Base-by-base conservation (phyloP, 371 early-diverging fungal genomes). In the Conidiobolus incongruus region DNA sequence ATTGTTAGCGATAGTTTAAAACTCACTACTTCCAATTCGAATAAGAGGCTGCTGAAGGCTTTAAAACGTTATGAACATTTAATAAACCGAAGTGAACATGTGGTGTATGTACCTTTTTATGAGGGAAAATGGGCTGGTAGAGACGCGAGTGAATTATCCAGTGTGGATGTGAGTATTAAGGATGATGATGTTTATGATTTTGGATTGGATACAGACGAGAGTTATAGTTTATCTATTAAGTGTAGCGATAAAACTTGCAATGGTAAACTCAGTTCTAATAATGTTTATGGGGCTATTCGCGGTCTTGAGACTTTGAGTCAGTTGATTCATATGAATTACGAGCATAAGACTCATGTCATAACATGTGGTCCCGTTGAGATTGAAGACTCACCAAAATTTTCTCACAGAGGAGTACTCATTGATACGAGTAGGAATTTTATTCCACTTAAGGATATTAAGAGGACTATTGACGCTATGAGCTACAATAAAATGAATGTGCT, bases 401-500 rank as follows among this genome's bases (percentile, higher is more conserved):
- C 60, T 28, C 79, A 83, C 42, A 77, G 84, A 45, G 84, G 84
- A 35, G 42, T 83, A 8, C 23, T 74, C 49, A 51, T 80, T 15
- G 84, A 83, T 46, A 78, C 84, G 20, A 52, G 77, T n/a, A 70
- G 84, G 40, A 81, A 80, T 62, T 82, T 58, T 44, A 75, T 66
- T 37, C 68, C 79, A 4, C 52, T 80, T 26, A 40, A 55, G 26
- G 65, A 63, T 45, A 47, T 76, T 42, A 47, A 62, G 47, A 66
- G 72, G 40, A 65, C 71, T 35, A 51, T 82, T n/a, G 81, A 82
- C 35, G 42, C n/a, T 29, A 41, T 81, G 58, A 55, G 77, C 33
- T 78, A 65, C 58, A 74, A 70, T 63, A 83, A 83, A 60, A 55
- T 83, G 57, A 83, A 83, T 44, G 72, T 76, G n/a, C 60, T 83